These are phyloP conservation scores for Ophiostoma himal-ulmi DNA, from an alignment of 2,329 filamentous ascomycete genomes.

Conservation along the genomic window DNA sequence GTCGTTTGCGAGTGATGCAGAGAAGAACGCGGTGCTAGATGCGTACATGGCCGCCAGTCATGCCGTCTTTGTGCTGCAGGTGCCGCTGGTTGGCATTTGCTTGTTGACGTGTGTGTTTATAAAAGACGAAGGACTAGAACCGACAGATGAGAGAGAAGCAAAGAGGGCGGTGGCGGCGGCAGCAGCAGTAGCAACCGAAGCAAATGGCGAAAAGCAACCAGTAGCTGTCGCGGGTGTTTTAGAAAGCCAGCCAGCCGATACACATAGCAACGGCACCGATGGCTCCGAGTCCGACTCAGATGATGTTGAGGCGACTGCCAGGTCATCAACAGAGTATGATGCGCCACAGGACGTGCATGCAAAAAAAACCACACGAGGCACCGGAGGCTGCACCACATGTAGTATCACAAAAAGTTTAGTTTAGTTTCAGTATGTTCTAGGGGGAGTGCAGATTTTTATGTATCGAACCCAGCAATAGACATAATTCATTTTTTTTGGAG, in stretches of 20 bases:
- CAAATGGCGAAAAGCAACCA: background rate
- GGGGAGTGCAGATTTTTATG: background rate
- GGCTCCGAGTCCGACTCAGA: background rate
- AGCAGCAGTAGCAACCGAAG: background rate
- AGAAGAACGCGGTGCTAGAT: slow-evolving; percentile 26
- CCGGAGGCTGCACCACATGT: background rate
- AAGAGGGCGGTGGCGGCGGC: slow-evolving; percentile 9
- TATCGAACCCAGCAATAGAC: background rate
- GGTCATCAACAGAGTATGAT: background rate
- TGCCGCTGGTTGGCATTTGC: slow-evolving; percentile 48
- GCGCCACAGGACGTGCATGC: background rate
- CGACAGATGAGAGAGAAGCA: slow-evolving; percentile 23
- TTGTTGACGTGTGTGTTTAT: slow-evolving; percentile 47
- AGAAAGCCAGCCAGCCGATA: background rate
- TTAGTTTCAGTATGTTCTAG: background rate
- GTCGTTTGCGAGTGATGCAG: slow-evolving; percentile 20
- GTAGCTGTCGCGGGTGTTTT: background rate
- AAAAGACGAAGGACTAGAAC: slow-evolving; percentile 44
- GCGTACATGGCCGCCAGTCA: slow-evolving; percentile 40
- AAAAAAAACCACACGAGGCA: background rate
- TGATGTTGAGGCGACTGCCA: background rate
- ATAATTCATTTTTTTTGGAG: background rate
- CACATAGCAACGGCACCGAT: background rate
- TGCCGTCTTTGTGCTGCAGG: slow-evolving; percentile 52
- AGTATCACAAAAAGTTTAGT: background rate